Conservation (phyloP, 140 eudicot genomes). For the Cichorium intybus region DNA sequence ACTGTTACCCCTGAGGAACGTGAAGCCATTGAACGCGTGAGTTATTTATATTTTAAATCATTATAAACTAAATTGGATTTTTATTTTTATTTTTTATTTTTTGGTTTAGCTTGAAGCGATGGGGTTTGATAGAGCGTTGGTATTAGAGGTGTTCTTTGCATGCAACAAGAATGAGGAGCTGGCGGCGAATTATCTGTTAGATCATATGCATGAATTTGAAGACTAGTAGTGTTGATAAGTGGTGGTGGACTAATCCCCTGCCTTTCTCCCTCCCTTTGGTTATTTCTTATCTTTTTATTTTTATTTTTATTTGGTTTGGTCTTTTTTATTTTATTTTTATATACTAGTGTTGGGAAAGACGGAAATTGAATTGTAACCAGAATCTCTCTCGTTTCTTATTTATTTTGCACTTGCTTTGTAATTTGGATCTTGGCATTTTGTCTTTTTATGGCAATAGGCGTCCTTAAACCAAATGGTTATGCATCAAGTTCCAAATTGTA, state of each 20-base stretch:
- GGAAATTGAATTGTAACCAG: conserved; percentile 29
- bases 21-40: conserved; percentile 90
- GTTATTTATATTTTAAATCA: not conserved
- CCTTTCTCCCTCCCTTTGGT: conserved; percentile 13
- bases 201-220: conserved; percentile 77
- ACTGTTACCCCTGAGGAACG: conserved; percentile 82
- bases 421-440: conserved; percentile 16
- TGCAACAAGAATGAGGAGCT: conserved; percentile 93
- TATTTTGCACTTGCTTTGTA: conserved; percentile 25
- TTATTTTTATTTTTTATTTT: not conserved
- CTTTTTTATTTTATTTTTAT: conserved; percentile 3
- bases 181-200: conserved; percentile 84
- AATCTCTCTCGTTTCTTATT: conserved; percentile 14
- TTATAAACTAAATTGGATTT: too few species aligned
- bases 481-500: too few species aligned
- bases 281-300: not conserved
- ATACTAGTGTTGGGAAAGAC: conserved; percentile 29
- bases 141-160: conserved; percentile 80
- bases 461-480: too few species aligned
- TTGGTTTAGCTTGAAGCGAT: conserved; percentile 77
- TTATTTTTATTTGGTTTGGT: not conserved
- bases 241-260: conserved; percentile 16
- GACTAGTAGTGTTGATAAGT: conserved; percentile 39
- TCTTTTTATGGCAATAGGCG: not conserved
- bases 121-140: conserved; percentile 82